These are phyloP conservation scores for Fusarium guadeloupense DNA, from an alignment of 2,329 filamentous ascomycete genomes.

Conservation along the genomic window DNA sequence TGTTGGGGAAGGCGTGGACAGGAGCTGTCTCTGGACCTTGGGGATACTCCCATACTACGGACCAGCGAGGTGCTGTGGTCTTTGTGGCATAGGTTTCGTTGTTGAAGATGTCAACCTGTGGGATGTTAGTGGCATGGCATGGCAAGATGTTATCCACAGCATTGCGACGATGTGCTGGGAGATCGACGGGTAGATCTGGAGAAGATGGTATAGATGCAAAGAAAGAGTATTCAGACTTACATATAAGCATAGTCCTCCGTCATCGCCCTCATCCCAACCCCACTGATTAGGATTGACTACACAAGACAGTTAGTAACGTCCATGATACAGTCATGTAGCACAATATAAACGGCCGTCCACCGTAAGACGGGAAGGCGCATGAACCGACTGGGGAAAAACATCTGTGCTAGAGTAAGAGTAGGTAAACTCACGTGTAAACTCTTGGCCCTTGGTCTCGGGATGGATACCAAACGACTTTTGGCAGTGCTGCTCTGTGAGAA, in stretches of 20 bases:
- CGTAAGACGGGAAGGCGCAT: not conserved
- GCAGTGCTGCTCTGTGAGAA: slow-evolving; percentile 34
- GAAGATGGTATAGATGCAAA: not conserved
- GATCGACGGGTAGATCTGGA: not conserved
- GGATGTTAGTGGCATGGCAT: slow-evolving; percentile 1
- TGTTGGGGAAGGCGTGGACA: slow-evolving; percentile 65
- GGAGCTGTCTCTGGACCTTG: slow-evolving; percentile 53
- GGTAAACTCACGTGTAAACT: slow-evolving; percentile 57
- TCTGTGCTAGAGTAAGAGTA: not conserved
- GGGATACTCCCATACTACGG: slow-evolving; percentile 63
- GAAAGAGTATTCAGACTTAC: slow-evolving; percentile 50
- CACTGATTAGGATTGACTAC: slow-evolving; percentile 68
- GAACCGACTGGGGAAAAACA: not conserved
- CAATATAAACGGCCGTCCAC: not conserved
- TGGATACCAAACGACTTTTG: slow-evolving; percentile 52
- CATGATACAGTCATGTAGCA: not conserved
- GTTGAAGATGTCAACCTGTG: slow-evolving; percentile 58
- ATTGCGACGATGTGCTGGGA: not conserved
- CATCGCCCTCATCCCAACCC: slow-evolving; percentile 53
- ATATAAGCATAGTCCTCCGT: slow-evolving; percentile 61
- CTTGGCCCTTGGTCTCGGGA: slow-evolving; percentile 53
- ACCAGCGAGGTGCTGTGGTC: slow-evolving; percentile 58
- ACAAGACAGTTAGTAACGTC: slow-evolving; percentile 25
- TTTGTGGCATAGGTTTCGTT: slow-evolving; percentile 61
- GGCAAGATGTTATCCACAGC: not conserved